Conservation (phyloP, 768 basidiomycete genomes). For the Tulasnella sp. region DNA sequence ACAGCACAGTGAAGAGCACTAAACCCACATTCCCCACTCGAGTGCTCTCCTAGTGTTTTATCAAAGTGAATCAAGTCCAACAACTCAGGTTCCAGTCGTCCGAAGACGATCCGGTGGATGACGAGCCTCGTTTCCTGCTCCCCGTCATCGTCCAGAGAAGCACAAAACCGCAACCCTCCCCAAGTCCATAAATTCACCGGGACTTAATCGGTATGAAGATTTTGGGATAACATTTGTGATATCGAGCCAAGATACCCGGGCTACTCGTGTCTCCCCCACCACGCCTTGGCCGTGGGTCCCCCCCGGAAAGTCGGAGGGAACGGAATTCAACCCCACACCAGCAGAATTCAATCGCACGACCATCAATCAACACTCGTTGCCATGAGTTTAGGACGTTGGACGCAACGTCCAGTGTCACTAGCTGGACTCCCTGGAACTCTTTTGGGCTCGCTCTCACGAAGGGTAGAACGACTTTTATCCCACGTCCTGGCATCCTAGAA, state of each 20-base stretch:
- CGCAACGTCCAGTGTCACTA: not conserved
- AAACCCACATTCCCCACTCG: too few relatives aligned
- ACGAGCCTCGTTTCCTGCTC: not conserved
- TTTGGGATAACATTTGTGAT: not conserved
- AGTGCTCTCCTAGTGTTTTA: not conserved
- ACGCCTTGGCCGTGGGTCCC: not conserved
- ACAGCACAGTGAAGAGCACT: too few relatives aligned
- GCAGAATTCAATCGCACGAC: not conserved
- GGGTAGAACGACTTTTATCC: too few relatives aligned
- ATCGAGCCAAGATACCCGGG: not conserved
- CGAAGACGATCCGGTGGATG: not conserved
- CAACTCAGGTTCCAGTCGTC: not conserved
- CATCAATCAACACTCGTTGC: not conserved
- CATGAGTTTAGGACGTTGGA: not conserved
- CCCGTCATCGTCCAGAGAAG: not conserved
- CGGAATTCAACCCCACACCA: not conserved
- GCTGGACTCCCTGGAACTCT: too few relatives aligned
- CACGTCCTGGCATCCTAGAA: too few relatives aligned
- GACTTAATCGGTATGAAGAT: not conserved
- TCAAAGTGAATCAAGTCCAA: not conserved
- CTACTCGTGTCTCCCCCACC: not conserved
- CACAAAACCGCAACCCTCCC: not conserved
- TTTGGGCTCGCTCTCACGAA: too few relatives aligned
- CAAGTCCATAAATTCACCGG: not conserved
- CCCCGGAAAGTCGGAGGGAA: not conserved